Conservation (phyloP, 2,329 filamentous ascomycete genomes). For the Fusarium sp. region DNA sequence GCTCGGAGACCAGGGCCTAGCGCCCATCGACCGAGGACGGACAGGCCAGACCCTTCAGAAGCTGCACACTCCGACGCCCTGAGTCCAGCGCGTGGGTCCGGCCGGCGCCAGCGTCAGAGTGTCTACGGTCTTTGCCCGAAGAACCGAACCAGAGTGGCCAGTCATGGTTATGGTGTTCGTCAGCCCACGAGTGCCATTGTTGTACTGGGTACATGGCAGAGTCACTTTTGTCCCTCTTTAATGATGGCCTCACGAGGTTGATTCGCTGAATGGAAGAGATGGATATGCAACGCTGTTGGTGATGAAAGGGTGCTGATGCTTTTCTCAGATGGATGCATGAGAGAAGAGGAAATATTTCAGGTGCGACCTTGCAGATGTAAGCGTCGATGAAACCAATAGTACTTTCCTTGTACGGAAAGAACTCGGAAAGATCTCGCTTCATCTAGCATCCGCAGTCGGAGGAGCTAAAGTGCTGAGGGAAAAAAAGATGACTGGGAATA, state of each 20-base stretch:
- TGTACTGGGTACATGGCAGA: slow-evolving; percentile 1
- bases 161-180: slow-evolving; percentile 40
- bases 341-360: neutral
- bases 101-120: slow-evolving; percentile 23
- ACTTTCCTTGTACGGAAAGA: slow-evolving; percentile 11
- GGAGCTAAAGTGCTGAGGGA: slow-evolving; percentile 17
- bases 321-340: neutral
- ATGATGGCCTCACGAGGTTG: neutral
- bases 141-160: slow-evolving; percentile 30
- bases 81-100: slow-evolving; percentile 30
- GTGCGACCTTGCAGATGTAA: neutral
- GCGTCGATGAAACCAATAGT: neutral
- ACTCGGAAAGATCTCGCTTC: slow-evolving; percentile 7
- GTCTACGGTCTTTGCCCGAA: slow-evolving; percentile 36
- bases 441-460: slow-evolving; percentile 32
- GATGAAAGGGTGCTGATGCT: neutral
- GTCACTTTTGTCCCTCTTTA: neutral
- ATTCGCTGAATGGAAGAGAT: neutral
- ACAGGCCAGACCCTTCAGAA: slow-evolving; percentile 27
- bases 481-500: slow-evolving; percentile 21
- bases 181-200: slow-evolving; percentile 33
- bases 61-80: slow-evolving; percentile 22
- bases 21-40: slow-evolving; percentile 22
- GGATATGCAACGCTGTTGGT: neutral
- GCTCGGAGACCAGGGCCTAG: slow-evolving; percentile 35